Evolutionary conservation across 2,329 filamentous ascomycete genomes (phyloP).

Genomic region (Aspergillaceae sp.): DNA sequence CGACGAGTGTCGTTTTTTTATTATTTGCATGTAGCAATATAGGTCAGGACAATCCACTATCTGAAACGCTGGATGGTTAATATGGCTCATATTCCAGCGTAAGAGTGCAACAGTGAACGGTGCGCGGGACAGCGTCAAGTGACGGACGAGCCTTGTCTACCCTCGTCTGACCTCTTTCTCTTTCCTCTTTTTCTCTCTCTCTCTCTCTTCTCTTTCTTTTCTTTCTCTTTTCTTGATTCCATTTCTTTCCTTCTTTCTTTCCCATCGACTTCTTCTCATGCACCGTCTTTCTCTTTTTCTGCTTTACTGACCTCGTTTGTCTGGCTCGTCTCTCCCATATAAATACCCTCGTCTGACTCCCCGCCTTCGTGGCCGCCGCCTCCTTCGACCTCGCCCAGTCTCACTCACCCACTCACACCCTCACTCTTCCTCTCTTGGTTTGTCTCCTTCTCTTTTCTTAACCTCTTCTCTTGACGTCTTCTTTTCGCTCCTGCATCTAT

Average conservation of each 20-base stretch:
- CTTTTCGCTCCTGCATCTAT: not conserved
- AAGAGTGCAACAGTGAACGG: not conserved
- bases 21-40: no score
- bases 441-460: not conserved
- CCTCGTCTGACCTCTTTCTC: not conserved
- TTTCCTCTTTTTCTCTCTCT: slow-evolving; percentile 2
- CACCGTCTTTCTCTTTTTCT: no score
- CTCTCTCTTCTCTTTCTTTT: not conserved
- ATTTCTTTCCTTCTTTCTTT: not conserved
- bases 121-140: not conserved
- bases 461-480: not conserved
- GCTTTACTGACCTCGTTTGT: not conserved
- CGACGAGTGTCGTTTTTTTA: not conserved
- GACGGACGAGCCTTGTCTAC: no score
- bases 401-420: not conserved
- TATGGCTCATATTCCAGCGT: no score
- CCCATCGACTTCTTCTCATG: not conserved
- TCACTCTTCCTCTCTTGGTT: slow-evolving; percentile 2
- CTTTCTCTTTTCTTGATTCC: not conserved
- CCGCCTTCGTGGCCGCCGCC: slow-evolving; percentile 10
- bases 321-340: not conserved
- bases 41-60: no score
- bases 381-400: slow-evolving; percentile 2
- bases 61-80: no score
- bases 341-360: not conserved